phyloP scores from a whole-genome alignment of 2,329 filamentous ascomycete genomes.

The Verticillium albo-atrum region DNA sequence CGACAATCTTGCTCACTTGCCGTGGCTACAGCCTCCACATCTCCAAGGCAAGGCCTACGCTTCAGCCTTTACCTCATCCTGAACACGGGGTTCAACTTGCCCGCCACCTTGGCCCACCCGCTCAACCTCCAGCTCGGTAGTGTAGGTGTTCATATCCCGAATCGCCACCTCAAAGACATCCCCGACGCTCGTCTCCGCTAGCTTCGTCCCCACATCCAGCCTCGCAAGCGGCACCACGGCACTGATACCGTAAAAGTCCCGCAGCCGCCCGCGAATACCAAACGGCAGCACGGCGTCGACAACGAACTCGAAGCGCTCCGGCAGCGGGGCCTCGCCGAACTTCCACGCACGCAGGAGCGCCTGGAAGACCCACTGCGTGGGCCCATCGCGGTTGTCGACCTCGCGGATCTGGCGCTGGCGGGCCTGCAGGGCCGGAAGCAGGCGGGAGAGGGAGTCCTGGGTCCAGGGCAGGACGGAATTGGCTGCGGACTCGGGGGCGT shows the following conservation, averaged over 20 bases:
- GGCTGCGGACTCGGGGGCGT: conserved; percentile 20
- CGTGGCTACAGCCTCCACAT: background rate
- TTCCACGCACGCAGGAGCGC: conserved; percentile 57
- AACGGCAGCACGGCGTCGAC: conserved; percentile 33
- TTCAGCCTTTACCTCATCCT: background rate
- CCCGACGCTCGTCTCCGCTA: conserved; percentile 40
- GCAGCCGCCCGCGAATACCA: conserved; percentile 34
- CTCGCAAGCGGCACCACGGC: conserved; percentile 35
- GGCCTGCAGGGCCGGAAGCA: conserved; percentile 46
- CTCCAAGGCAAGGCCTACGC: background rate
- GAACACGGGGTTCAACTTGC: no score
- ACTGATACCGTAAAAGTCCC: conserved; percentile 42
- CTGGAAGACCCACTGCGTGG: conserved; percentile 52
- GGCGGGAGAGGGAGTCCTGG: conserved; percentile 31
- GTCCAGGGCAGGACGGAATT: conserved; percentile 41
- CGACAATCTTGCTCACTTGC: background rate
- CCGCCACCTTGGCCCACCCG: background rate
- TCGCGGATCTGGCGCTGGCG: conserved; percentile 46
- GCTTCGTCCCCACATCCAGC: conserved; percentile 29
- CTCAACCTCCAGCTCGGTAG: conserved; percentile 3
- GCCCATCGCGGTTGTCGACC: conserved; percentile 37
- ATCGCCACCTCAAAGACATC: conserved; percentile 55
- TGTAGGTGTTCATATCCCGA: conserved; percentile 43
- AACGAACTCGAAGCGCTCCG: conserved; percentile 43
- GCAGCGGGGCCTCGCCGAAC: conserved; percentile 43